These are phyloP conservation scores for Fennellomyces sp. DNA, from an alignment of 371 early-diverging fungal species.

Conservation along the genomic window DNA sequence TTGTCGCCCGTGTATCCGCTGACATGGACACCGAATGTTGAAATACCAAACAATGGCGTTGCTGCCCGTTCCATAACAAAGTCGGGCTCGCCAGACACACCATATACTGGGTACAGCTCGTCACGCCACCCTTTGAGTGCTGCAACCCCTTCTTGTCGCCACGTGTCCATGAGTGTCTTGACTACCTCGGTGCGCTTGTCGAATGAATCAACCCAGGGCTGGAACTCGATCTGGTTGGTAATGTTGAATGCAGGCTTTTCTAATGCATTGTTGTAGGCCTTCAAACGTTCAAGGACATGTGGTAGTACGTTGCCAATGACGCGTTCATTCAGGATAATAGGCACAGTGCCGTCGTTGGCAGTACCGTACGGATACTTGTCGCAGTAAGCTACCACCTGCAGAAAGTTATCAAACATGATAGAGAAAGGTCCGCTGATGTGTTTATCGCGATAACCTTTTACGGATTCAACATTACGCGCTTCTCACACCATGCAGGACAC, in stretches of 20 bases:
- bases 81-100: conserved; percentile 30
- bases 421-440: no score
- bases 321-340: conserved; percentile 27
- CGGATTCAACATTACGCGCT: no score
- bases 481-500: no score
- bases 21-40: conserved; percentile 82
- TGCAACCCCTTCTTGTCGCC: conserved; percentile 31
- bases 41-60: conserved; percentile 76
- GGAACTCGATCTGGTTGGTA: conserved; percentile 24
- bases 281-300: conserved; percentile 20
- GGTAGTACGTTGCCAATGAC: conserved; percentile 49
- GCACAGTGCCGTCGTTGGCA: conserved; percentile 12
- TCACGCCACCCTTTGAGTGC: conserved; percentile 44
- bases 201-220: conserved; percentile 26
- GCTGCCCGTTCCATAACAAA: conserved; percentile 85
- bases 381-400: conserved; percentile 40
- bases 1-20: conserved; percentile 66
- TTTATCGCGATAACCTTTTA: background rate
- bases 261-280: conserved; percentile 26
- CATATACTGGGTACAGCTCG: conserved; percentile 85
- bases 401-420: conserved; percentile 21
- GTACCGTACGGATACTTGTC: conserved; percentile 46
- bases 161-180: conserved; percentile 39
- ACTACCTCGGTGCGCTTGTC: conserved; percentile 40
- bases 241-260: conserved; percentile 35